phyloP scores from a whole-genome alignment of 768 basidiomycete species.

The Lactarius hatsudake region DNA sequence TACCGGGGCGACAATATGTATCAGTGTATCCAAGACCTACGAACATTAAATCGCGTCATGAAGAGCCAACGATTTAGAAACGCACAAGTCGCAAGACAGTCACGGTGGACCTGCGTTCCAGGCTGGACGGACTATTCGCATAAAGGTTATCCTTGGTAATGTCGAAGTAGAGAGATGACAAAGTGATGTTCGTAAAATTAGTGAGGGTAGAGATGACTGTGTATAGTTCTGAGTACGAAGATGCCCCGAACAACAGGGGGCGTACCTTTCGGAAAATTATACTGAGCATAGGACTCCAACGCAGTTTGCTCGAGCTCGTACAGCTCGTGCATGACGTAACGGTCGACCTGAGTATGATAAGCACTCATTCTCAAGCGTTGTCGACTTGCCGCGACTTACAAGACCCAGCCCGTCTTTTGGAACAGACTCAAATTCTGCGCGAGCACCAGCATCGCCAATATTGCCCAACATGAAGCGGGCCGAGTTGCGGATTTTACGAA shows the following conservation, averaged over 20 bases:
- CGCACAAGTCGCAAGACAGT: constrained; percentile 70
- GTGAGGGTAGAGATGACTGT: constrained; percentile 69
- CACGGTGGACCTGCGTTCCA: constrained; percentile 60
- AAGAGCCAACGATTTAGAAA: constrained; percentile 37
- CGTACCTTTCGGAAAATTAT: constrained; percentile 81
- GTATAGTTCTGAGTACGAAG: constrained; percentile 14
- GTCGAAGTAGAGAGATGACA: constrained; percentile 92
- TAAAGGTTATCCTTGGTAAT: constrained; percentile 89
- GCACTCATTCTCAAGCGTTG: constrained; percentile 10
- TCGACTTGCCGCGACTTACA: constrained; percentile 42
- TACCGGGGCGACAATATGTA: constrained; percentile 75
- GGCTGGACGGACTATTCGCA: constrained; percentile 52
- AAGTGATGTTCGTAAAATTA: constrained; percentile 76
- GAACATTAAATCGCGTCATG: not conserved
- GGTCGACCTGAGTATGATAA: constrained; percentile 58
- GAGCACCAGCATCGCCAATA: constrained; percentile 43
- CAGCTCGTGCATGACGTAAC: constrained; percentile 84
- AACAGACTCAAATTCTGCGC: constrained; percentile 36
- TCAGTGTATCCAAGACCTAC: constrained; percentile 66
- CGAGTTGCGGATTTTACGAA: constrained; percentile 85
- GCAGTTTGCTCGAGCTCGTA: constrained; percentile 67
- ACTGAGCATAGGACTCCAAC: constrained; percentile 63
- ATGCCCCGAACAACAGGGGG: not conserved
- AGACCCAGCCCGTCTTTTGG: constrained; percentile 53
- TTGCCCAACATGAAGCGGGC: constrained; percentile 86